Evolutionary conservation across 441 rosid species (phyloP).

Genomic region (Eutrema salsugineum): DNA sequence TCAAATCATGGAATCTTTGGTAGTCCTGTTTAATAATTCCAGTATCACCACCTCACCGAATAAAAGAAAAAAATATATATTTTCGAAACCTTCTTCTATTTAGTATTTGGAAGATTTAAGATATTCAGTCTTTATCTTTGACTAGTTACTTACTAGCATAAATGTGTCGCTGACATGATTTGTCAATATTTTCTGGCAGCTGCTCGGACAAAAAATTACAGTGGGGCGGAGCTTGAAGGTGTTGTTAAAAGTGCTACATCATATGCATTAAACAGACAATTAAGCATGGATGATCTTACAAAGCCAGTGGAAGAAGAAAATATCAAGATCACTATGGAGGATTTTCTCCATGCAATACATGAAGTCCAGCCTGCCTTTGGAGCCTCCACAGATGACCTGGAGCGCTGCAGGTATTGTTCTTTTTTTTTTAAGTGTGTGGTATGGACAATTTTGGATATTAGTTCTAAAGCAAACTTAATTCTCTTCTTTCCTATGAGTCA

Average conservation of each 20-base stretch:
- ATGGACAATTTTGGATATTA: neutral
- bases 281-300: conserved; percentile 95
- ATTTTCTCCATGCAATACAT: conserved; percentile 75
- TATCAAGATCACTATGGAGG: conserved; percentile 92
- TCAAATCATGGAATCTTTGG: conserved; percentile 8
- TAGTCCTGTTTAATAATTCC: conserved; percentile 7
- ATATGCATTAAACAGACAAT: conserved; percentile 89
- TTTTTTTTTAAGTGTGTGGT: conserved; percentile 2
- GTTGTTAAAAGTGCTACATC: conserved; percentile 99
- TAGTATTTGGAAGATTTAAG: conserved; percentile 6
- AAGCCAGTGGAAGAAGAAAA: conserved; percentile 96
- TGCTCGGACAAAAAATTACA: conserved; percentile 96
- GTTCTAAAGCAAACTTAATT: neutral
- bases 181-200: conserved; percentile 48
- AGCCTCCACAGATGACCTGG: conserved; percentile 96
- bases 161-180: neutral
- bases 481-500: neutral
- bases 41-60: neutral
- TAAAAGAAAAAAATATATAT: neutral
- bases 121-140: neutral
- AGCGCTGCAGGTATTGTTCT: conserved; percentile 88
- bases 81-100: neutral
- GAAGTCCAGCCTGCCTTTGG: conserved; percentile 96
- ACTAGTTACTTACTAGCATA: neutral
- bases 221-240: conserved; percentile 99